phyloP scores from a whole-genome alignment of 164 flowering plant genomes.

The Protea cynaroides region DNA sequence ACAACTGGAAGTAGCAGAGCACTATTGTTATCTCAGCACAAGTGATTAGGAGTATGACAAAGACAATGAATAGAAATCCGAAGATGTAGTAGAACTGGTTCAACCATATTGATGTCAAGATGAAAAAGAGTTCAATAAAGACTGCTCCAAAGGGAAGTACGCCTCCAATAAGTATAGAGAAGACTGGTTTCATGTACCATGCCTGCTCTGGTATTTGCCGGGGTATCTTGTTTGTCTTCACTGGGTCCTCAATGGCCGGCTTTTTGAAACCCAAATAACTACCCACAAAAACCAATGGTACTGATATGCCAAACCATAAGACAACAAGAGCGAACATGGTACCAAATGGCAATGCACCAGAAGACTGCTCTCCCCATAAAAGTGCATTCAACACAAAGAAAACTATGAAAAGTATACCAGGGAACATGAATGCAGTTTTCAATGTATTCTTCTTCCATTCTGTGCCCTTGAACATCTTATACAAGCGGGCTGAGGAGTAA shows the following conservation, averaged over 20 bases:
- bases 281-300: constrained; percentile 69
- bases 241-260: constrained; percentile 70
- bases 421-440: constrained; percentile 14
- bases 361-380: constrained; percentile 17
- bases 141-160: constrained; percentile 80
- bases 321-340: constrained; percentile 21
- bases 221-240: constrained; percentile 74
- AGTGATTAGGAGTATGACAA: constrained; percentile 13
- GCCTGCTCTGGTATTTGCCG: constrained; percentile 74
- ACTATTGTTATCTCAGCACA: constrained; percentile 19
- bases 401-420: constrained; percentile 9
- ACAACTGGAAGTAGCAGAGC: constrained; percentile 17
- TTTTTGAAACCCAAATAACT: constrained; percentile 71
- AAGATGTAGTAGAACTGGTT: constrained; percentile 20
- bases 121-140: constrained; percentile 76
- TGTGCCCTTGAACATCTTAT: constrained; percentile 17
- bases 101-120: constrained; percentile 30
- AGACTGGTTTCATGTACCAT: constrained; percentile 76
- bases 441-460: constrained; percentile 16
- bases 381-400: constrained; percentile 16
- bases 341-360: constrained; percentile 17
- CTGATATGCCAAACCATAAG: constrained; percentile 81
- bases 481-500: constrained; percentile 12
- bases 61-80: constrained; percentile 17
- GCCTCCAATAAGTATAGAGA: constrained; percentile 71